A percentile compares a stretch with the other conserved stretches of the same genome.
phyloP scores from a whole-genome alignment of 257 asterid species.

The Forsythia viridissima region DNA sequence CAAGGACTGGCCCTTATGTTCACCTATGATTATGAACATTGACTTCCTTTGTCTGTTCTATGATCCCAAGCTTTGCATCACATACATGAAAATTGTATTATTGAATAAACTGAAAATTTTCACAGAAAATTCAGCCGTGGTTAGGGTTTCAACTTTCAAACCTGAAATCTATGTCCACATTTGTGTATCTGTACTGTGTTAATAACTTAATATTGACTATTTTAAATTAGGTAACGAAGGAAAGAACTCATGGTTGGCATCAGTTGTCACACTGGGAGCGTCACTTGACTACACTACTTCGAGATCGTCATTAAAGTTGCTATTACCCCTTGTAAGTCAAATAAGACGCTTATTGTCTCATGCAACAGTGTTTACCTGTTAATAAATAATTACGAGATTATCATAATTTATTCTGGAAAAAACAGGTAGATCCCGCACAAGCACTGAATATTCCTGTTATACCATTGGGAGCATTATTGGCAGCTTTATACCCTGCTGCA shows the following conservation, averaged over 20 bases:
- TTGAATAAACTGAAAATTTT: too few relatives aligned
- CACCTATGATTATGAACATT: too few relatives aligned
- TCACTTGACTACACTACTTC: conserved; percentile 93
- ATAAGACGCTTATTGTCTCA: background rate
- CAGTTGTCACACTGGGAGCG: conserved; percentile 83
- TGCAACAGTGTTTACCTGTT: conserved; percentile 12
- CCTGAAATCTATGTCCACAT: background rate
- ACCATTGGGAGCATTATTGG: conserved; percentile 82
- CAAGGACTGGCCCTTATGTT: too few relatives aligned
- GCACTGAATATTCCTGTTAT: conserved; percentile 85
- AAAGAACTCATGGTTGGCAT: conserved; percentile 78
- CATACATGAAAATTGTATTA: too few relatives aligned
- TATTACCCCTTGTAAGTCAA: conserved; percentile 83
- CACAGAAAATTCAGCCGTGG: background rate
- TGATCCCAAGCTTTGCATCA: too few relatives aligned
- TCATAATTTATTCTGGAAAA: conserved; percentile 9
- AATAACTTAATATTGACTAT: background rate
- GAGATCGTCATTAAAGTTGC: conserved; percentile 70
- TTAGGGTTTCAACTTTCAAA: background rate
- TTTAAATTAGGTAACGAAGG: conserved; percentile 58
- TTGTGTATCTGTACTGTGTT: background rate
- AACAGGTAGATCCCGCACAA: conserved; percentile 94
- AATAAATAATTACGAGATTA: background rate
- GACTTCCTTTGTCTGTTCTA: too few relatives aligned
- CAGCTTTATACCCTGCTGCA: conserved; percentile 89